Percentiles rank a stretch among this genome's conserved stretches.
These are phyloP conservation scores for Ogataea polymorpha DNA, from an alignment of 805 yeast species.

Conservation along the genomic window DNA sequence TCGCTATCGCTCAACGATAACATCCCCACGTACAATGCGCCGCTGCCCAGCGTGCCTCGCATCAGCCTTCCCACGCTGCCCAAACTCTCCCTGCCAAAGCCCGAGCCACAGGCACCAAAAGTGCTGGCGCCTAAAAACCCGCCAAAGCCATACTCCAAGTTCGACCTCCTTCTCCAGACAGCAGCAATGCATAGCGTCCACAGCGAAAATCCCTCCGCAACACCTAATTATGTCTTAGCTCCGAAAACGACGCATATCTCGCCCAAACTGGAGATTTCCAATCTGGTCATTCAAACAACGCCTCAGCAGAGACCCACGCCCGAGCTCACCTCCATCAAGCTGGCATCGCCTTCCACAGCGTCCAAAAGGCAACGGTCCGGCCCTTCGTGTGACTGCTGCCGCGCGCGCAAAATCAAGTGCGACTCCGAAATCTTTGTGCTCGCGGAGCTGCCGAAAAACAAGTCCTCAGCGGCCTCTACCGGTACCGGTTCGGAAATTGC, in stretches of 20 bases:
- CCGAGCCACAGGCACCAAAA: constrained; percentile 3
- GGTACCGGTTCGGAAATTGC: constrained; percentile 26
- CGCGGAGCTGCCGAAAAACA: constrained; percentile 18
- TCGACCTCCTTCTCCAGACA: constrained; percentile 32
- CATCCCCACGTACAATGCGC: constrained; percentile 27
- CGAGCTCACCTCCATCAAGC: constrained; percentile 26
- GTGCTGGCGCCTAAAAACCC: constrained; percentile 2
- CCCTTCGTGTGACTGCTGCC: constrained; percentile 71
- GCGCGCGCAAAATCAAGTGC: constrained; percentile 69
- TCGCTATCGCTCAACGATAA: constrained; percentile 28
- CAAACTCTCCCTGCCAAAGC: constrained; percentile 8
- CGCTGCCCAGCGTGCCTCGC: constrained; percentile 13
- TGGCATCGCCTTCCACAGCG: constrained; percentile 32
- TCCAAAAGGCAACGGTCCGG: constrained; percentile 61
- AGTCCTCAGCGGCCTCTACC: background rate
- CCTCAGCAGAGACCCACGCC: background rate
- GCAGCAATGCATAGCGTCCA: constrained; percentile 23
- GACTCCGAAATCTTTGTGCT: constrained; percentile 54
- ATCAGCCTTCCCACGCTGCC: constrained; percentile 4
- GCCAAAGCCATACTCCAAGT: constrained; percentile 19
- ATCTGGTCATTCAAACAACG: constrained; percentile 13
- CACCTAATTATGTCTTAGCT: constrained; percentile 3
- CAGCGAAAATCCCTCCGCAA: background rate
- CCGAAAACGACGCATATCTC: constrained; percentile 16
- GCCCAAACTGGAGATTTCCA: constrained; percentile 22